phyloP scores from a whole-genome alignment of 1,139 yeast genomes.

The Meyerozyma guilliermondii region DNA sequence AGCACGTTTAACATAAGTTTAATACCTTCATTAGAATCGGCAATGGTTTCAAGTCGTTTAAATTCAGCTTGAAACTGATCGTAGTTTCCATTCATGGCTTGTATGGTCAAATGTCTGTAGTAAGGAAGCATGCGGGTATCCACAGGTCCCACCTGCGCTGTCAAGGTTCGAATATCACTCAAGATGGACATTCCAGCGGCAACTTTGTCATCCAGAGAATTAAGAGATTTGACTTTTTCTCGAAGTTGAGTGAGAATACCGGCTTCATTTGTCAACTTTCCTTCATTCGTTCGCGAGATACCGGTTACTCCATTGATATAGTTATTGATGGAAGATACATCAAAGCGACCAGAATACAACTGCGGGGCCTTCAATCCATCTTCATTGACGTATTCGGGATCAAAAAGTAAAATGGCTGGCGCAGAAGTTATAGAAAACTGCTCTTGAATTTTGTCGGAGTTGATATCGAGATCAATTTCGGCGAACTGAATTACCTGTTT shows the following conservation, averaged over 20 bases:
- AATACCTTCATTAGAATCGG: conserved; percentile 12
- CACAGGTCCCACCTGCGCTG: conserved; percentile 7
- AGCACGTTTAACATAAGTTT: background rate
- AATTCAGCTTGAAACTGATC: conserved; percentile 48
- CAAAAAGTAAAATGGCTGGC: conserved; percentile 54
- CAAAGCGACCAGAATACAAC: conserved; percentile 36
- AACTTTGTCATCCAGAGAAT: conserved; percentile 3
- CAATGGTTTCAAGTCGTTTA: conserved; percentile 43
- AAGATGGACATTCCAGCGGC: conserved; percentile 1
- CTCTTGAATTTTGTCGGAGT: conserved; percentile 33
- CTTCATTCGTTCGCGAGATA: conserved; percentile 46
- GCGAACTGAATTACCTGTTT: conserved; percentile 35
- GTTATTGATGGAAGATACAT: conserved; percentile 37
- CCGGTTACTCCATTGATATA: conserved; percentile 50
- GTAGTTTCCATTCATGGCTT: conserved; percentile 43
- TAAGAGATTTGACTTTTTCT: conserved; percentile 1
- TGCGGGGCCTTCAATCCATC: conserved; percentile 40
- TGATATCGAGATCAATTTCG: conserved; percentile 43
- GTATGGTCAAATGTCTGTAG: conserved; percentile 48
- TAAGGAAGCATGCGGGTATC: conserved; percentile 20
- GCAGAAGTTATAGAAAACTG: conserved; percentile 40
- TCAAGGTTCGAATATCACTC: conserved; percentile 5
- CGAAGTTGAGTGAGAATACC: conserved; percentile 40
- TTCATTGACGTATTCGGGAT: conserved; percentile 18
- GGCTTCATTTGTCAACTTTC: conserved; percentile 45